Base-by-base conservation (phyloP, 768 basidiomycete species). In the Tricholoma bakamatsutake region DNA sequence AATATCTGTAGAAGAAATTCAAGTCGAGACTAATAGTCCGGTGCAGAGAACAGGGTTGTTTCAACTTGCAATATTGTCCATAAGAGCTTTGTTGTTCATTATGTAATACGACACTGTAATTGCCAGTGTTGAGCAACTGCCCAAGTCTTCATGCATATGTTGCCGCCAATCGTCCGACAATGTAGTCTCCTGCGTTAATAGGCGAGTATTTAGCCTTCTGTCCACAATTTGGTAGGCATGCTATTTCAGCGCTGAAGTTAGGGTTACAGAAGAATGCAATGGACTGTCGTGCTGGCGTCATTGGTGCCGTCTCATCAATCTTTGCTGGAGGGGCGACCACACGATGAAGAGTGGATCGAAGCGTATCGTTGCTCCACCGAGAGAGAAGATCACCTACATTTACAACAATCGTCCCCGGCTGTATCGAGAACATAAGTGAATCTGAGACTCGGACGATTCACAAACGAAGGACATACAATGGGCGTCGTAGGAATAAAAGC, bases 251-350 rank as follows among this genome's bases (percentile, higher is more conserved):
- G 40, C 77, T 78, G 62, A 80, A 82, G 60, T 92, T 90, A 3
- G 90, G 90, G 62, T 88, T 92, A 74, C 87, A 90, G 71, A 93
- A 93, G 75, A 89, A 93, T 7, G 88, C 91, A 51, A 93, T 86
- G 7, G 88, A 90, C 65, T 90, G 88, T 24, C 91, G 80, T 8
- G 73, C 69, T 0, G 88, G 84, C 1, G 82, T 85, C 56, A 84
- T 69, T n/a, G 67, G 71, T 59, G 84, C 81, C 5, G 71, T 73
- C 7, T 76, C 73, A 59, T 67, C 78, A 54, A 80, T 66, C 59
- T 75, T 70, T 11, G 76, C 76, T 0, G 81, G 73, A 18, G 90
- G 89, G 4, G 86, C 85, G 6, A 92, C 91, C 21, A 93, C 91
- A 13, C 87, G 83, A 68, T 92, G 91, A 15, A 91, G 77, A 2